phyloP scores from a whole-genome alignment of 1,139 yeast genomes.

The Taphrina wiesneri region DNA sequence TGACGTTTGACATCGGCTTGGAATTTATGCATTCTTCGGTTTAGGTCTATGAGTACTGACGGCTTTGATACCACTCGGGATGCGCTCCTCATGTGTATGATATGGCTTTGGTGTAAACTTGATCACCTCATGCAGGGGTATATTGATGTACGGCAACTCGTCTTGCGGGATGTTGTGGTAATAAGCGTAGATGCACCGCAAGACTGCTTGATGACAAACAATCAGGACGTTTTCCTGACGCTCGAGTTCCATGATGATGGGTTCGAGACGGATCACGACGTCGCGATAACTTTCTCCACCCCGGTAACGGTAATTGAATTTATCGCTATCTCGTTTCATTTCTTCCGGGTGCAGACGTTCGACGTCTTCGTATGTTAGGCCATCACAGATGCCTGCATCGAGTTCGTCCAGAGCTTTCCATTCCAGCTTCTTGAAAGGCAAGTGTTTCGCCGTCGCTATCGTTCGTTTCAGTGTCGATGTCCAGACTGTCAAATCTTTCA shows the following conservation, averaged over 20 bases:
- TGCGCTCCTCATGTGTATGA: constrained; percentile 75
- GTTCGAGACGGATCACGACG: constrained; percentile 89
- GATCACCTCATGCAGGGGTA: constrained; percentile 83
- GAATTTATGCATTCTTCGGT: constrained; percentile 5
- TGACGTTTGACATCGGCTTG: too few relatives aligned
- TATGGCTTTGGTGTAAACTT: constrained; percentile 93
- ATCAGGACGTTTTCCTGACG: constrained; percentile 93
- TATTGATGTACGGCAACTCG: constrained; percentile 98
- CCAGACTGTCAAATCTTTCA: constrained; percentile 85
- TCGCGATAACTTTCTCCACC: constrained; percentile 98
- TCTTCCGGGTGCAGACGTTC: constrained; percentile 86
- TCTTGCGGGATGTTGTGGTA: constrained; percentile 98
- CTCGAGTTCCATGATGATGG: constrained; percentile 96
- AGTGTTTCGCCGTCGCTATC: constrained; percentile 82
- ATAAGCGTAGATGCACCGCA: constrained; percentile 93
- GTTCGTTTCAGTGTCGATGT: constrained; percentile 90
- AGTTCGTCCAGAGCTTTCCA: constrained; percentile 98
- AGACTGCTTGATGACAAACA: constrained; percentile 96
- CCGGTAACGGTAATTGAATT: constrained; percentile 73
- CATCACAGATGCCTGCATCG: constrained; percentile 98
- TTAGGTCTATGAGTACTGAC: constrained; percentile 81
- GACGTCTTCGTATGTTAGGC: constrained; percentile 85
- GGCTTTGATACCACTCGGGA: constrained; percentile 95
- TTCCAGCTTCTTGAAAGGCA: constrained; percentile 79
- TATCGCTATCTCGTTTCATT: constrained; percentile 93